Conservation (phyloP, 2,329 filamentous ascomycete species). For the Fulvia fulva region DNA sequence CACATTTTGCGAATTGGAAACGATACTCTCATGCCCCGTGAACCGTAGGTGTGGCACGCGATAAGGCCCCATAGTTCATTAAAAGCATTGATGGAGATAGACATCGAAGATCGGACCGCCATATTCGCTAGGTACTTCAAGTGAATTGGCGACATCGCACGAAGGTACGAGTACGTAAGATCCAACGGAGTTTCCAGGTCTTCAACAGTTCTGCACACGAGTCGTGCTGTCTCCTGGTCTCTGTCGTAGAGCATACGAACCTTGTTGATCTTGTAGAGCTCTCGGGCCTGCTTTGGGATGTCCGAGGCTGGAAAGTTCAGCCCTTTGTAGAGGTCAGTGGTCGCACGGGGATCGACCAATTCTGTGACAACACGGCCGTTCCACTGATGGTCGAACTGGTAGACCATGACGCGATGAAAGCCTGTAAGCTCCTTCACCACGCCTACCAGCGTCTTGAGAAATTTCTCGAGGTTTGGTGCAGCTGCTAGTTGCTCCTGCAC, state of each 20-base stretch:
- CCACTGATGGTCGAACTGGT: slow-evolving; percentile 78
- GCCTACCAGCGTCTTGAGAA: slow-evolving; percentile 77
- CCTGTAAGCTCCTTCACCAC: slow-evolving; percentile 86
- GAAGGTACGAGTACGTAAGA: slow-evolving; percentile 77
- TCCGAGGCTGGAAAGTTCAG: slow-evolving; percentile 85
- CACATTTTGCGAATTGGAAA: slow-evolving; percentile 94
- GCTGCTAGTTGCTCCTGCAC: slow-evolving; percentile 81
- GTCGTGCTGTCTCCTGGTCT: slow-evolving; percentile 70
- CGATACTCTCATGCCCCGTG: slow-evolving; percentile 78
- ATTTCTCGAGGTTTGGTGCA: slow-evolving; percentile 65
- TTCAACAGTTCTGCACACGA: slow-evolving; percentile 72
- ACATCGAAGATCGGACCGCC: slow-evolving; percentile 92
- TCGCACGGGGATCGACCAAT: slow-evolving; percentile 73
- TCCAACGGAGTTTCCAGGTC: slow-evolving; percentile 74
- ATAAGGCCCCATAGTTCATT: slow-evolving; percentile 84
- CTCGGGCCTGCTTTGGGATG: slow-evolving; percentile 78
- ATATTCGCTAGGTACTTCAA: slow-evolving; percentile 84
- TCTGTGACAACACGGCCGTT: slow-evolving; percentile 87
- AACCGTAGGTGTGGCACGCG: slow-evolving; percentile 76
- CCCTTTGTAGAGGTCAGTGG: slow-evolving; percentile 80
- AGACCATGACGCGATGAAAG: slow-evolving; percentile 89
- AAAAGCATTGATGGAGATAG: slow-evolving; percentile 85
- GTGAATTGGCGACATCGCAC: slow-evolving; percentile 88
- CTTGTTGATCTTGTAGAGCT: slow-evolving; percentile 88
- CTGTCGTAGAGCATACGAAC: slow-evolving; percentile 83